phyloP scores from a whole-genome alignment of 768 basidiomycete genomes.

The Gautieria morchelliformis region DNA sequence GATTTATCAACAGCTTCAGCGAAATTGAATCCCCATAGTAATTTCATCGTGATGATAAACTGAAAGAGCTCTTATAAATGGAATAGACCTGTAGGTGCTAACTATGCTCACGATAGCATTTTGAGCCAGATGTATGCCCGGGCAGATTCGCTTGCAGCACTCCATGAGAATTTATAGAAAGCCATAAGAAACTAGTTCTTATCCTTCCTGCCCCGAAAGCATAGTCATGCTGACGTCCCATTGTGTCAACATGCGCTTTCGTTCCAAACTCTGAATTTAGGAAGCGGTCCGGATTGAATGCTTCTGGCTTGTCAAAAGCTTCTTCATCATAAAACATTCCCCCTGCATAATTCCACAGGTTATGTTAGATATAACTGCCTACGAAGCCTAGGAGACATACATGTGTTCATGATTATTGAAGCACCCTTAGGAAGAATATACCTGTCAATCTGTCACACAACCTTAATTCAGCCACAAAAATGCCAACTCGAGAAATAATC shows the following conservation, averaged over 20 bases:
- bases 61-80: not conserved
- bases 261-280: not conserved
- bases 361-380: not conserved
- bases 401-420: not conserved
- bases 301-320: conserved; percentile 11
- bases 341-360: not conserved
- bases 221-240: not conserved
- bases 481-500: not conserved
- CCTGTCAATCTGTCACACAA: not conserved
- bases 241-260: not conserved
- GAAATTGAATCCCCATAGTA: not conserved
- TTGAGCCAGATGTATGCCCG: not conserved
- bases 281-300: conserved; percentile 16
- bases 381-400: not conserved
- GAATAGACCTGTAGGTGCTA: not conserved
- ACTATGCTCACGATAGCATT: not conserved
- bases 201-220: not conserved
- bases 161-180: not conserved
- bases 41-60: not conserved
- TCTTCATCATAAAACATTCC: not conserved
- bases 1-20: not conserved
- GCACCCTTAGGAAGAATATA: not conserved
- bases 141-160: not conserved
- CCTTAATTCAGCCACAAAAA: not conserved
- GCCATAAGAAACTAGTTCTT: not conserved